A percentile compares a stretch with the other conserved stretches of the same genome.
These are phyloP conservation scores for Penicillium expansum DNA, from an alignment of 2,329 filamentous ascomycete genomes.

Conservation along the genomic window DNA sequence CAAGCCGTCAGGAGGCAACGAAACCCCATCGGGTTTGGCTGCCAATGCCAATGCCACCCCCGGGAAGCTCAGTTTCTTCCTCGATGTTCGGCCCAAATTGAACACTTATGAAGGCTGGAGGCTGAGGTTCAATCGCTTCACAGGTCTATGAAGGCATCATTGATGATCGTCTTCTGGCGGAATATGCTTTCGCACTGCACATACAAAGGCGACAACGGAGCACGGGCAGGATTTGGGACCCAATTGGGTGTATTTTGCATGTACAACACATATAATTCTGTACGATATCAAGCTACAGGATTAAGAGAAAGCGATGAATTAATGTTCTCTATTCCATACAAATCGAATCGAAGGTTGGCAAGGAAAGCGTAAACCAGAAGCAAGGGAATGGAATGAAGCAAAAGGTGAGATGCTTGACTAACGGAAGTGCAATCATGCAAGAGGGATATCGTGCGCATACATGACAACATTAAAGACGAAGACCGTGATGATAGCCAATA, in stretches of 20 bases:
- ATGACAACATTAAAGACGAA: constrained; percentile 14
- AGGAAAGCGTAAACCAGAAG: constrained; percentile 8
- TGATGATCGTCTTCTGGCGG: not conserved
- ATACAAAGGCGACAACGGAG: constrained; percentile 30
- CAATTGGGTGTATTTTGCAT: constrained; percentile 33
- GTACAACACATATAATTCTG: constrained; percentile 33
- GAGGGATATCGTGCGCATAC: constrained; percentile 35
- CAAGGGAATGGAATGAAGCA: constrained; percentile 8
- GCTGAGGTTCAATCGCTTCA: constrained; percentile 52
- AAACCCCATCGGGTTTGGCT: constrained; percentile 26
- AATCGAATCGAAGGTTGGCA: not conserved
- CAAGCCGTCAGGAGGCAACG: constrained; percentile 42
- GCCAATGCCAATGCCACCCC: constrained; percentile 33
- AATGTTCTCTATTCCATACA: constrained; percentile 29
- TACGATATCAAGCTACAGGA: constrained; percentile 32
- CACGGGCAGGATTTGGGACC: constrained; percentile 22
- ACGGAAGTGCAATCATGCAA: constrained; percentile 21
- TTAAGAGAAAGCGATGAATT: constrained; percentile 18
- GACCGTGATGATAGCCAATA: constrained; percentile 8
- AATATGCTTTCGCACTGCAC: constrained; percentile 8
- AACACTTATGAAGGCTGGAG: constrained; percentile 61
- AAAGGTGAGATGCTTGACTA: constrained; percentile 9
- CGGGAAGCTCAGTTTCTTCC: constrained; percentile 58
- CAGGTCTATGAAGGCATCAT: constrained; percentile 41
- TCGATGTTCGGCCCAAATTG: constrained; percentile 65